A percentile compares a stretch with the other conserved stretches of the same genome.
Conservation (phyloP, 2,329 filamentous ascomycete species). For the Colletotrichum sojae region DNA sequence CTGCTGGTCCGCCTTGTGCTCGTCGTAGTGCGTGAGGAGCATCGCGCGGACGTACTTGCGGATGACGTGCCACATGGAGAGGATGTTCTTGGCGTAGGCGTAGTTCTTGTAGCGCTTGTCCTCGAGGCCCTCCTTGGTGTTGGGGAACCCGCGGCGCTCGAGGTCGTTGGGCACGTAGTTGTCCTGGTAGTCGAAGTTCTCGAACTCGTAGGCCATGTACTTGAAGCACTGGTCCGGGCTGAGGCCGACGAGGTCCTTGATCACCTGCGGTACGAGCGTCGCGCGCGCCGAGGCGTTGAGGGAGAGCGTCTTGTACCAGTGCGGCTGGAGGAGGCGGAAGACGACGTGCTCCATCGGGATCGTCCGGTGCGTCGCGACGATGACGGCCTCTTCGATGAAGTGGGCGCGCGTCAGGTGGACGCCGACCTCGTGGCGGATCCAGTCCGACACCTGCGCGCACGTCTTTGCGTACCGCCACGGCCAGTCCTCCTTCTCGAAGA, state of each 20-base stretch:
- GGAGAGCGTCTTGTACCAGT: constrained; percentile 65
- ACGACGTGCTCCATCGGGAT: constrained; percentile 59
- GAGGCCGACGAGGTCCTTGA: constrained; percentile 59
- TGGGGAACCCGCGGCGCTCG: constrained; percentile 57
- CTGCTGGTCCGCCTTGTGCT: constrained; percentile 48
- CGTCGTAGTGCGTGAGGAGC: constrained; percentile 52
- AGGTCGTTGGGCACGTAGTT: constrained; percentile 64
- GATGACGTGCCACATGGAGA: constrained; percentile 59
- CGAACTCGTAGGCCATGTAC: constrained; percentile 57
- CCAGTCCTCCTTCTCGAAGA: constrained; percentile 60
- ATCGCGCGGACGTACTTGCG: constrained; percentile 58
- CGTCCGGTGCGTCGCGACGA: constrained; percentile 60
- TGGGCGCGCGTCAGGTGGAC: constrained; percentile 63
- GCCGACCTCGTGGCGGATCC: constrained; percentile 62
- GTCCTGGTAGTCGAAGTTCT: constrained; percentile 59
- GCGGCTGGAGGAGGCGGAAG: constrained; percentile 59
- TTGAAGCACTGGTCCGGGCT: constrained; percentile 52
- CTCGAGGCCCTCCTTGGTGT: constrained; percentile 48
- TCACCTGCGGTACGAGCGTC: constrained; percentile 60
- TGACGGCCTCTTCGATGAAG: constrained; percentile 63
- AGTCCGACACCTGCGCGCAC: constrained; percentile 63
- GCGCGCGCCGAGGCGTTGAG: constrained; percentile 62
- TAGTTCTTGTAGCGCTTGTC: constrained; percentile 62
- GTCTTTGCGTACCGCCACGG: constrained; percentile 68
- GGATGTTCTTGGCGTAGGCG: constrained; percentile 62